phyloP scores from a whole-genome alignment of 116 monocot species.

The Cymodocea nodosa region DNA sequence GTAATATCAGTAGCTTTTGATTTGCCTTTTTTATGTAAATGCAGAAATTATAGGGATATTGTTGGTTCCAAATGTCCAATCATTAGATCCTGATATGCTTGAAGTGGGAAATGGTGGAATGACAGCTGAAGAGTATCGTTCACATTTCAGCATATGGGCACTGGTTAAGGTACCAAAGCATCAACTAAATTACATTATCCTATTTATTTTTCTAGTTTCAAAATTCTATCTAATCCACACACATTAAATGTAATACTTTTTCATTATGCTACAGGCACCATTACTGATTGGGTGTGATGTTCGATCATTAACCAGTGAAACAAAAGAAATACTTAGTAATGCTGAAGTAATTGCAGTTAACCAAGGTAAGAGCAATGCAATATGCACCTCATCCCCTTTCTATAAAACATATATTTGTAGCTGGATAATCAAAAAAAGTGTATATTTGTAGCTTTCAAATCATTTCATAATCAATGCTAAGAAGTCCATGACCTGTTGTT shows the following conservation, averaged over 20 bases:
- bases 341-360: conserved; percentile 54
- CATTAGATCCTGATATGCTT: conserved; percentile 80
- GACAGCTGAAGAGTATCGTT: conserved; percentile 59
- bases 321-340: conserved; percentile 34
- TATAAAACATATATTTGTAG: background rate
- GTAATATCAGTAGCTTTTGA: conserved; percentile 9
- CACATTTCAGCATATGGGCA: conserved; percentile 89
- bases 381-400: too few relatives aligned
- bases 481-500: too few relatives aligned
- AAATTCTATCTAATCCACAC: too few relatives aligned
- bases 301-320: conserved; percentile 45
- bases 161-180: conserved; percentile 43
- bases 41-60: too few relatives aligned
- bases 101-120: conserved; percentile 91
- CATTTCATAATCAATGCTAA: too few relatives aligned
- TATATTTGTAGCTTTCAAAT: too few relatives aligned
- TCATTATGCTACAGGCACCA: conserved; percentile 33
- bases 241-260: too few relatives aligned
- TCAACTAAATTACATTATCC: too few relatives aligned
- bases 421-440: too few relatives aligned
- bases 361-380: conserved; percentile 23
- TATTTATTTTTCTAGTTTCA: too few relatives aligned
- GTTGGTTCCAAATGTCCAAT: too few relatives aligned
- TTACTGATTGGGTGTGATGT: conserved; percentile 75
- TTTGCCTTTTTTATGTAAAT: background rate